Percentiles rank a stretch among this genome's conserved stretches.
Conservation (phyloP, 176 grass and related monocot species). For the Thalia dealbata region DNA sequence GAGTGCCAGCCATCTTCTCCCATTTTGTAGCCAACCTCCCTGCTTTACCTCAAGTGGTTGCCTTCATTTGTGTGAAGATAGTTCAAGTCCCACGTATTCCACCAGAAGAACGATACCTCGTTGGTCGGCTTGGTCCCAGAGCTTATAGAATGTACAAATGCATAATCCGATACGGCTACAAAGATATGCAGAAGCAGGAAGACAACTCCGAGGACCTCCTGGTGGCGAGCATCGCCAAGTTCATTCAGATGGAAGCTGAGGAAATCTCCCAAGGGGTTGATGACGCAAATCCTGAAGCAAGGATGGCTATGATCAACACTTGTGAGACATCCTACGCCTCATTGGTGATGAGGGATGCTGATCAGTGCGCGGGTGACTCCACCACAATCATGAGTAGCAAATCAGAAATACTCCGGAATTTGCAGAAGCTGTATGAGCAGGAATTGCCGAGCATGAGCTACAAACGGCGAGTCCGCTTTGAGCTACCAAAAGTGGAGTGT, state of each 20-base stretch:
- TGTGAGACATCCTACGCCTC: constrained; percentile 34
- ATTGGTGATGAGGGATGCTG: constrained; percentile 37
- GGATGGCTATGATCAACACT: constrained; percentile 78
- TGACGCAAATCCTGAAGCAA: constrained; percentile 61
- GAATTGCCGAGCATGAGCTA: constrained; percentile 43
- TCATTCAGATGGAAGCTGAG: constrained; percentile 89
- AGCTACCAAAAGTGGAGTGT: constrained; percentile 28
- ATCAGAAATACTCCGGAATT: constrained; percentile 67
- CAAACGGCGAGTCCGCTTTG: constrained; percentile 48
- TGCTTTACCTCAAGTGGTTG: constrained; percentile 81
- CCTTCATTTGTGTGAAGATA: constrained; percentile 81
- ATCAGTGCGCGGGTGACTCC: constrained; percentile 25
- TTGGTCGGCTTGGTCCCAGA: constrained; percentile 68
- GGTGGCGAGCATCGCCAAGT: constrained; percentile 85
- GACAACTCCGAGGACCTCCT: constrained; percentile 81
- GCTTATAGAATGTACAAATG: constrained; percentile 83
- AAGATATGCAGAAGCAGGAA: constrained; percentile 69
- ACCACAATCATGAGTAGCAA: constrained; percentile 48
- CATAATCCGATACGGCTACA: constrained; percentile 86
- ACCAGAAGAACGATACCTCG: constrained; percentile 66
- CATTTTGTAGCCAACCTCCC: constrained; percentile 87
- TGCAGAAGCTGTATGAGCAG: constrained; percentile 74
- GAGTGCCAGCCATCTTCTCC: constrained; percentile 81
- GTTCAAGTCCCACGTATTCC: constrained; percentile 67
- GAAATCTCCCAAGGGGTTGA: constrained; percentile 41